Evolutionary conservation across 345 rosid species (phyloP).

Genomic region (Hibiscus trionum): DNA sequence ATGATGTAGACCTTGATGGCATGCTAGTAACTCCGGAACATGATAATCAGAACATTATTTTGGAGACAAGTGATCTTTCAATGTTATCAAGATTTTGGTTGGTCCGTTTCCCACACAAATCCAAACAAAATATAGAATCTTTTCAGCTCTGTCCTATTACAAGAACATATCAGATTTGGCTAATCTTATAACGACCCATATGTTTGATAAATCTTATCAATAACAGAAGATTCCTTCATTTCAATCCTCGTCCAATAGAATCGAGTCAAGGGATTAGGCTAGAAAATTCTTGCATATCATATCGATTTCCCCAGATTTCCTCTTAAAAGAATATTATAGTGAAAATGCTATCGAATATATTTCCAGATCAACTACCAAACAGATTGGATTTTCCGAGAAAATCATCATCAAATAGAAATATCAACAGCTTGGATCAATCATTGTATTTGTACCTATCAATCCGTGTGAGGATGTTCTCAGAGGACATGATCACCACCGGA

Average conservation of each 20-base stretch:
- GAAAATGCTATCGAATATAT: background rate
- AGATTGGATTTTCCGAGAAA: background rate
- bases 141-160: background rate
- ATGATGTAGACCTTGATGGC: too few species aligned
- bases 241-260: background rate
- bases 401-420: background rate
- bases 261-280: background rate
- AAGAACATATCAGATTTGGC: background rate
- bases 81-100: background rate
- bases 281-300: background rate
- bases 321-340: background rate
- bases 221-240: background rate
- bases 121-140: background rate
- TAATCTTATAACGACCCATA: background rate
- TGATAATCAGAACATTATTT: background rate
- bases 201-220: conserved; percentile 2
- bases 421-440: background rate
- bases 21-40: too few species aligned
- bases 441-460: conserved; percentile 61
- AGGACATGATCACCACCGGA: conserved; percentile 85
- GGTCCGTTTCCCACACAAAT: conserved; percentile 3
- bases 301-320: background rate
- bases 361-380: background rate
- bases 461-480: conserved; percentile 66
- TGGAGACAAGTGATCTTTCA: background rate